Evolutionary conservation across 495 filamentous ascomycete genomes (phyloP), one percentile per base, ranked within the genome.

Genomic region (Podospora australis): DNA sequence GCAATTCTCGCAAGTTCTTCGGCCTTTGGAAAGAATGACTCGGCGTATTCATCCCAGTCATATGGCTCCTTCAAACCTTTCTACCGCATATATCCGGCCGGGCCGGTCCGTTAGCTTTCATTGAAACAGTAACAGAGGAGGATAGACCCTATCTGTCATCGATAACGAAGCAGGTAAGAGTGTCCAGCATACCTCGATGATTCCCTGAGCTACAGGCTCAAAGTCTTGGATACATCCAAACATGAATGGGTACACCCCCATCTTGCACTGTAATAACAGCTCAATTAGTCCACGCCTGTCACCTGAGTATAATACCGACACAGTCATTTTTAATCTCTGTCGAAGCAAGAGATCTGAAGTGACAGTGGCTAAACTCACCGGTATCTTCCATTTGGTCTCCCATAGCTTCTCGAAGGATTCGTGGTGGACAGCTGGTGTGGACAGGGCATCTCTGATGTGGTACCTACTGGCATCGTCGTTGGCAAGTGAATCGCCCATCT

Each of bases 181-280:
- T n/a, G 13, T 4, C 7, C 19, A 17, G n/a, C 2, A 16, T 36
- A 36, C 32, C 2, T n/a, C 23, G 14, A 81, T 78, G 19, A 86
- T 56, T 39, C 73, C 61, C 20, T 76, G 54, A 39, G 81, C 82
- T 13, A 87, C 73, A 2, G 82, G 80, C 57, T 81, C 68, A 49
- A 89, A 87, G 59, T 88, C 85, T 49, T 78, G 68, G 29, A 71
- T 64, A 3, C 67, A 62, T 11, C 79, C 78, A 55, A 84, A 84
- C 66, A 84, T 83, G 70, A 88, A 89, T 1, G 84, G 85, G 58
- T 89, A 89, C 22, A 87, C 66, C 7, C 81, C 80, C 71, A 75
- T 79, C 26, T 58, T 45, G 56, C 58, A 58, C 51, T 52, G 40
- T 22, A 20, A 8, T 28, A n/a, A n/a, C n/a, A n/a, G n/a, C n/a